phyloP scores from a whole-genome alignment of 768 basidiomycete species.

The Rhizopogon roseolus region DNA sequence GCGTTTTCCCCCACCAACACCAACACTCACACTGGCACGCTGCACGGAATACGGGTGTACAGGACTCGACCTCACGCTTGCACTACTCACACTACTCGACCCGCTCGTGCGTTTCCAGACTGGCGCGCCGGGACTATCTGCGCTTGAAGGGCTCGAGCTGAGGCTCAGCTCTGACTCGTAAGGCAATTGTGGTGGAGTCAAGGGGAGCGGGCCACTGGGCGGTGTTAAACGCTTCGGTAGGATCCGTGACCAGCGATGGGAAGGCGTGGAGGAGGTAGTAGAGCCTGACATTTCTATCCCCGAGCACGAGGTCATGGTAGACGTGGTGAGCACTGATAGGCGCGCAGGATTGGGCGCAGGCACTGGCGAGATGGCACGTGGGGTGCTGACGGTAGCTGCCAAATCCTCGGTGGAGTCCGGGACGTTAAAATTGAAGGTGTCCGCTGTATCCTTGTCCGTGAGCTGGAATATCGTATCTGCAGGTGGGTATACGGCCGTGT shows the following conservation, averaged over 20 bases:
- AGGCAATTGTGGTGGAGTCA: slow-evolving; percentile 42
- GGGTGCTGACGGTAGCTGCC: not conserved
- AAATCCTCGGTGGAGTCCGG: not conserved
- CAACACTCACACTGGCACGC: not conserved
- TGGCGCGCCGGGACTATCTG: slow-evolving; percentile 15
- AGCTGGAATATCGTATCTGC: slow-evolving; percentile 7
- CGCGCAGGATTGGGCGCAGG: not conserved
- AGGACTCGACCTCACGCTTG: slow-evolving; percentile 26
- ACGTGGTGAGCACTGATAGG: not conserved
- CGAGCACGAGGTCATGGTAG: slow-evolving; percentile 8
- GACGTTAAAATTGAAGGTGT: slow-evolving; percentile 19
- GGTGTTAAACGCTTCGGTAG: slow-evolving; percentile 51
- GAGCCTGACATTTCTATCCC: slow-evolving; percentile 27
- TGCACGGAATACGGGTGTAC: not conserved
- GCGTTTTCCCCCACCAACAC: slow-evolving; percentile 28
- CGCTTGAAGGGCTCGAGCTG: slow-evolving; percentile 27
- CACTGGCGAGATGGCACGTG: not conserved
- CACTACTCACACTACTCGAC: slow-evolving; percentile 39
- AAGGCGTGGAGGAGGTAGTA: slow-evolving; percentile 15
- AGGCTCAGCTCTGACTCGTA: slow-evolving; percentile 2
- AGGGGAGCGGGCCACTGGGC: slow-evolving; percentile 44
- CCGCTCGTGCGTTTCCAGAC: slow-evolving; percentile 51
- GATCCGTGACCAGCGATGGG: slow-evolving; percentile 50
- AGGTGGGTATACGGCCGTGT: slow-evolving; percentile 2
- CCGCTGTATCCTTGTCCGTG: slow-evolving; percentile 19